Evolutionary conservation across 106 monocot species (phyloP), one percentile per base, ranked within the genome.

Genomic region (Acanthochlamys bracteata): DNA sequence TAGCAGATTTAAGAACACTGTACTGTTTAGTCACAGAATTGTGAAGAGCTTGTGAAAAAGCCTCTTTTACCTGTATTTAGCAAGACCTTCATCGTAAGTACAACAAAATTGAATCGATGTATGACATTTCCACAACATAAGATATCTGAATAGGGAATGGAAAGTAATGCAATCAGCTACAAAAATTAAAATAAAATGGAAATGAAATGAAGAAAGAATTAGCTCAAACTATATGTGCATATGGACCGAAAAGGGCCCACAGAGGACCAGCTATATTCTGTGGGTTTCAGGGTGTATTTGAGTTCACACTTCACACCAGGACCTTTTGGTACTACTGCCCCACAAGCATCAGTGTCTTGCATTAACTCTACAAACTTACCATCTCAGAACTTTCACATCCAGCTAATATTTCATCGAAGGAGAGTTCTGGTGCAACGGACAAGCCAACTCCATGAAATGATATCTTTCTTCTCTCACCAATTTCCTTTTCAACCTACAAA

Each of bases 371-470:
- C 43, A 45, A 45, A 45, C 53, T n/a, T 59, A 96, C 95, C 90
- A 91, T 75, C 63, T 91, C 91, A 70, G 42, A 20, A 19, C 66
- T 60, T 26, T 56, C 42, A 78, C 53, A 82, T 21, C 55, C 65
- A 62, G 61, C 53, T 39, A 75, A 42, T 74, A 82, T 43, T n/a
- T 78, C 69, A 42, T 57, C 62, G 45, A 66, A 80, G 53, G 80
- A 76, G 26, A 88, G 56, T 74, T 91, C 82, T 71, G 80, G 75
- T 66, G 75, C 75, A 20, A 85, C 59, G 17, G 88, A 91, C 41
- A 96, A 23, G 20, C 90, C 96, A 72, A 80, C 84, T 52, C 96
- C 96, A 65, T 88, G 87, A 62, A 80, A 91, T 43, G 85, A 84
- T 55, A 96, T 76, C 20, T 61, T 76, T 74, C 96, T 86, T 60